Evolutionary conservation across 352 stramenopile genomes (phyloP).

Genomic region (Phytophthora parvispora): DNA sequence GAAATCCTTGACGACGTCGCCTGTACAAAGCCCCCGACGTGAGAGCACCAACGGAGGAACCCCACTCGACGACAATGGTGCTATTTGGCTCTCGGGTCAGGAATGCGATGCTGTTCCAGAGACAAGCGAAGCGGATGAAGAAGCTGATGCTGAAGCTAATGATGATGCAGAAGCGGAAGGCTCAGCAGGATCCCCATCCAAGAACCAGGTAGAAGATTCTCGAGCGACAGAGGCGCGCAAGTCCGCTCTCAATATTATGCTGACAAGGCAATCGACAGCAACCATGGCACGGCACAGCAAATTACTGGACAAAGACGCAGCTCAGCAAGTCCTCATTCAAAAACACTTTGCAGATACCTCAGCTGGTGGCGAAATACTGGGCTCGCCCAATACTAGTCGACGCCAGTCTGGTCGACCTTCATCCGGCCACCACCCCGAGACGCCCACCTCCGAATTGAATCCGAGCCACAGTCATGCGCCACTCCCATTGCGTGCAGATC

Average conservation of each 20-base stretch:
- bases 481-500: slow-evolving; percentile 61
- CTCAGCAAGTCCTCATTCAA: slow-evolving; percentile 52
- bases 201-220: slow-evolving; percentile 24
- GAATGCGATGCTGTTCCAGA: not conserved
- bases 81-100: not conserved
- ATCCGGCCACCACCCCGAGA: not conserved
- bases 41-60: not conserved
- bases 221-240: slow-evolving; percentile 40
- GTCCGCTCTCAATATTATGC: slow-evolving; percentile 56
- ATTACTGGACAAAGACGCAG: slow-evolving; percentile 48
- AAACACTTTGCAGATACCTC: slow-evolving; percentile 50
- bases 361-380: not conserved
- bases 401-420: slow-evolving; percentile 4
- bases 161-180: slow-evolving; percentile 2
- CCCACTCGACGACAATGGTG: not conserved
- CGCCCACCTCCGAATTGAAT: not conserved
- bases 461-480: slow-evolving; percentile 44
- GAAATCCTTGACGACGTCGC: slow-evolving; percentile 3
- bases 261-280: slow-evolving; percentile 29
- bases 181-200: not conserved
- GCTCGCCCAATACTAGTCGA: not conserved
- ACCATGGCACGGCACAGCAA: slow-evolving; percentile 42
- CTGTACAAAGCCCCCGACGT: not conserved
- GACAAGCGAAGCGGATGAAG: slow-evolving; percentile 7
- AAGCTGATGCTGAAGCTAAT: slow-evolving; percentile 5